Base-by-base conservation (phyloP, 306 rosid species). In the Glycine tomentella region DNA sequence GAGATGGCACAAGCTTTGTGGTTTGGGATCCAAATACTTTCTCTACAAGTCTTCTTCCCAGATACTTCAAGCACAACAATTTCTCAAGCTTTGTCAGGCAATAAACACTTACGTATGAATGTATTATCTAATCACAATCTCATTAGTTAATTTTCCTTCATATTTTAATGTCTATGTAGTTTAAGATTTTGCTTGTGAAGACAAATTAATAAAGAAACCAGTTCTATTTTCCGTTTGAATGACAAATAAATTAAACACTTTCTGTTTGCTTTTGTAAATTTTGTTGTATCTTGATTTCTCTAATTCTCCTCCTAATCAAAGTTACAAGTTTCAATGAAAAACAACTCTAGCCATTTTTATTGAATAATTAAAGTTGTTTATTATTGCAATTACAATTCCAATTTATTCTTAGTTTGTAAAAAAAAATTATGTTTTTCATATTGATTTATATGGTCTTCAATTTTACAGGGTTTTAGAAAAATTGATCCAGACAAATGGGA, bases 71-170 rank as follows among this genome's bases (percentile, higher is more conserved):
- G 86, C 98, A 95, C 83, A 89, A 86, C 73, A 95, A 95, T 53
- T 95, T 94, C 88, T 91, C 98, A 20, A 94, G 97, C 87, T 94
- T 94, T 84, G 97, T 94, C 36, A 87, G 98, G 75, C 98, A 94
- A 87, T 95, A 42, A 92, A 95, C 85, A 95, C 97, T 82, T 92
- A 92, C 63, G 98, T 95, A 87, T n/a, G n/a, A n/a, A n/a, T 90
- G 97, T 86, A 81, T 46, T 33, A 46, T 40, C 73, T 67, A 66
- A 72, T 33, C 50, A 49, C 59, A 44, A 66, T 52, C 66, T 55
- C 44, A 3, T 65, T 3, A 13, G 4, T 68, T 16, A 9, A 1
- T 9, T 16, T 17, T 68, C 15, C 56, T 45, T 58, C 38, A 44
- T 66, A 3, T 25, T 74, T 64, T 17, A 70, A 49, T 49, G 74